These are phyloP conservation scores for Aspergillus calidoustus DNA, from an alignment of 2,329 filamentous ascomycete genomes.

Conservation along the genomic window DNA sequence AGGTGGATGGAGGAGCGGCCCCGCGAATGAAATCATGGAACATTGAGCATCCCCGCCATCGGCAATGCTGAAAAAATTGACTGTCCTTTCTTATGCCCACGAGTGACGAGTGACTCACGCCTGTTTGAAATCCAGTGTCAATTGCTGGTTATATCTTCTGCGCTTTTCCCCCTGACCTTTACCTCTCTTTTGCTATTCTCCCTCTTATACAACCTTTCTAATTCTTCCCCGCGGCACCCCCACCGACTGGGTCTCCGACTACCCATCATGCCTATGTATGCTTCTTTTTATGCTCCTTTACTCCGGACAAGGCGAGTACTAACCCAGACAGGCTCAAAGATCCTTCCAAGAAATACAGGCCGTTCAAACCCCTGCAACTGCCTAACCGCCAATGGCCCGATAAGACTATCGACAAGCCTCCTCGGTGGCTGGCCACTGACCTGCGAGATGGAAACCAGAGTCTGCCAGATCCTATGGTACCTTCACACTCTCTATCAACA, in stretches of 20 bases:
- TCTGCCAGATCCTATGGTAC: conserved; percentile 88
- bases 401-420: conserved; percentile 80
- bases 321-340: conserved; percentile 49
- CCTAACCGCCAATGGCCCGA: conserved; percentile 74
- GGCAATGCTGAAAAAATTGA: conserved; percentile 11
- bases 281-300: conserved; percentile 13
- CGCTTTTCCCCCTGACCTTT: neutral
- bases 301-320: neutral
- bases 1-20: neutral
- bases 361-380: conserved; percentile 52
- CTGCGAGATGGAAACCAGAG: conserved; percentile 93
- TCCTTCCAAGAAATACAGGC: conserved; percentile 54
- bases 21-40: conserved; percentile 7
- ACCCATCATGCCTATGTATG: conserved; percentile 45
- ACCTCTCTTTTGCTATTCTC: conserved; percentile 8
- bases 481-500: conserved; percentile 26
- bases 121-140: conserved; percentile 14
- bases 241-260: conserved; percentile 14
- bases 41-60: conserved; percentile 11
- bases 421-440: conserved; percentile 88
- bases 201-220: conserved; percentile 6
- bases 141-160: conserved; percentile 16
- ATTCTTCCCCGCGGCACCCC: conserved; percentile 16
- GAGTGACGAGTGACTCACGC: conserved; percentile 18
- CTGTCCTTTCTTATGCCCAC: neutral